phyloP scores from a whole-genome alignment of 1,284 basidiomycete genomes.

The Boletus semigastroideus region DNA sequence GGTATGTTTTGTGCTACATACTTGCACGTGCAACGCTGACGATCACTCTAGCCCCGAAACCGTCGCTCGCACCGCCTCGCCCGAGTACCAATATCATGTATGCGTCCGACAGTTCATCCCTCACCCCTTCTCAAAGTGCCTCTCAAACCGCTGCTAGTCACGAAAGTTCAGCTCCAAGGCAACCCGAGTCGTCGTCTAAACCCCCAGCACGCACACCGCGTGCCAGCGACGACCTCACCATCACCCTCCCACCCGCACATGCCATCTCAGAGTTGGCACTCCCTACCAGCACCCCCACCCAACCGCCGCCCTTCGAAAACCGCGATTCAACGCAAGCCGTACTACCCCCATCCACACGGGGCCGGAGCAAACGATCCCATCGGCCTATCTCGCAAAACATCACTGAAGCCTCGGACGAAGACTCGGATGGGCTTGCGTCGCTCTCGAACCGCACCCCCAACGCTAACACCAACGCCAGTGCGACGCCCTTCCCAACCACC shows the following conservation, averaged over 20 bases:
- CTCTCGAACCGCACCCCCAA: constrained; percentile 4
- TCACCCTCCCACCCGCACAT: constrained; percentile 56
- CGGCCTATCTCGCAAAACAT: constrained; percentile 42
- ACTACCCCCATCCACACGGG: constrained; percentile 11
- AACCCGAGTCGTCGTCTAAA: neutral
- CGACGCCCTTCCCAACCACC: constrained; percentile 1
- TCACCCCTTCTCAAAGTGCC: constrained; percentile 66
- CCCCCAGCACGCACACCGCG: neutral
- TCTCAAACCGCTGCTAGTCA: constrained; percentile 42
- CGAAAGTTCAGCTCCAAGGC: constrained; percentile 5
- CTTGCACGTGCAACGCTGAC: neutral
- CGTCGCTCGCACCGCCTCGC: constrained; percentile 15
- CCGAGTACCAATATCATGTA: constrained; percentile 8
- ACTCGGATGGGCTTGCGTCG: constrained; percentile 22
- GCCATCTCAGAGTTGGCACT: constrained; percentile 48
- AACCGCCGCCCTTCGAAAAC: constrained; percentile 4
- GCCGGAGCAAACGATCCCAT: constrained; percentile 6
- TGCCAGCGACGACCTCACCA: constrained; percentile 13
- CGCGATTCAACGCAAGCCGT: neutral
- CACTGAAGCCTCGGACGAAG: constrained; percentile 43
- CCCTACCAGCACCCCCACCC: constrained; percentile 33
- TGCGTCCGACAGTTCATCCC: constrained; percentile 49
- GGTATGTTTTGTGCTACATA: constrained; percentile 19
- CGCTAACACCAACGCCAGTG: neutral
- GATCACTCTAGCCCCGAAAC: neutral